Evolutionary conservation across 192 early-diverging fungal species (phyloP).

Genomic region (Geosiphon pyriformis): DNA sequence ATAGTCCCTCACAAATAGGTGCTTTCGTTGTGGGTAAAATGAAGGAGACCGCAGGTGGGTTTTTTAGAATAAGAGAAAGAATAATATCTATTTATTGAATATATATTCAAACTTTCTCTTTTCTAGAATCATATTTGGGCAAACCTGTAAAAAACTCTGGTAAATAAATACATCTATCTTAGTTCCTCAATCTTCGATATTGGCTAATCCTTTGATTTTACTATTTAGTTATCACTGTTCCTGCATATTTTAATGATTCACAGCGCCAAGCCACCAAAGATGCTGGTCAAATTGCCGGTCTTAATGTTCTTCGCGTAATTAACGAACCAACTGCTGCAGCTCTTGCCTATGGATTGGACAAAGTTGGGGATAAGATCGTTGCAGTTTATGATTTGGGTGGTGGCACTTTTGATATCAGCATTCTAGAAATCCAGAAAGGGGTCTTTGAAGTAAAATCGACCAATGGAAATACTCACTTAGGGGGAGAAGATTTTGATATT

Average conservation of each 20-base stretch:
- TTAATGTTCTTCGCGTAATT: constrained; percentile 90
- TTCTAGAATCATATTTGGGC: constrained; percentile 19
- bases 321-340: constrained; percentile 96
- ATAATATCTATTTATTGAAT: constrained; percentile 55
- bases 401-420: constrained; percentile 99
- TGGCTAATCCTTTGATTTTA: neutral
- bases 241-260: constrained; percentile 97
- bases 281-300: constrained; percentile 84
- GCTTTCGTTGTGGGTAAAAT: constrained; percentile 98
- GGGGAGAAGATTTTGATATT: constrained; percentile 74
- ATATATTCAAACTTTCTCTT: neutral
- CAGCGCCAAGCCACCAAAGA: constrained; percentile 97
- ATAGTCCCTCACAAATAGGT: constrained; percentile 94
- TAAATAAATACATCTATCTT: too few relatives aligned
- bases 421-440: constrained; percentile 96
- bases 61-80: constrained; percentile 69
- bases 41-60: constrained; percentile 92
- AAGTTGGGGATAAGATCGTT: constrained; percentile 79
- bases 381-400: constrained; percentile 98
- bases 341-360: constrained; percentile 86
- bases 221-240: constrained; percentile 86
- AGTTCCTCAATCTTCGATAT: too few relatives aligned
- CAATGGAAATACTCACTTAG: constrained; percentile 89
- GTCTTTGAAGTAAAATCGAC: constrained; percentile 99
- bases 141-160: constrained; percentile 16